Percentiles rank a stretch among this genome's conserved stretches.
These are phyloP conservation scores for Kalmanozyma brasiliensis DNA, from an alignment of 1,284 basidiomycete species.

Conservation along the genomic window DNA sequence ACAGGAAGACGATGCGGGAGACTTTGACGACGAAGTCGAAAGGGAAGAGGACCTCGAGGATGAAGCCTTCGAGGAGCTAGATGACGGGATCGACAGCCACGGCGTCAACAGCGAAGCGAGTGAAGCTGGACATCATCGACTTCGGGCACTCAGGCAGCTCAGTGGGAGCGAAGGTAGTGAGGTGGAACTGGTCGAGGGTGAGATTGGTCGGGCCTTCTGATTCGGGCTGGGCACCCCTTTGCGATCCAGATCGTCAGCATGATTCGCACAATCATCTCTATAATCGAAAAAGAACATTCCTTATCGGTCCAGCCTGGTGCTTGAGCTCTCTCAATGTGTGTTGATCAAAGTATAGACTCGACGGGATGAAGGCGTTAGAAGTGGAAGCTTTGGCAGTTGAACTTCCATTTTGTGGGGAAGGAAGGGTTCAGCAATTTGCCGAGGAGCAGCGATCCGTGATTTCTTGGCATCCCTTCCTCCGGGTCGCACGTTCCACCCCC, in stretches of 20 bases:
- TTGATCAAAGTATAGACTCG: too few species aligned
- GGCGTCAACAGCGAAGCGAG: constrained; percentile 14
- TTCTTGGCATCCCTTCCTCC: constrained; percentile 2
- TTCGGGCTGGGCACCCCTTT: too few species aligned
- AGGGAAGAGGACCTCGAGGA: constrained; percentile 9
- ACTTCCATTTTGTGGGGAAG: constrained; percentile 1
- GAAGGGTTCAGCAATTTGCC: too few species aligned
- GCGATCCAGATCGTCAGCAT: too few species aligned
- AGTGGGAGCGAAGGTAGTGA: constrained; percentile 6
- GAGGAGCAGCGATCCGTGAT: too few species aligned
- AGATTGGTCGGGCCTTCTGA: constrained; percentile 26
- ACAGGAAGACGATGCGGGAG: constrained; percentile 29
- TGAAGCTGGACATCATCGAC: constrained; percentile 4
- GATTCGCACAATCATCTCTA: too few species aligned
- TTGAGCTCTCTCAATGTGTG: too few species aligned
- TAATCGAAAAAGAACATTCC: too few species aligned
- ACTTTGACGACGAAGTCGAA: constrained; percentile 19
- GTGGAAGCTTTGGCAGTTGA: too few species aligned
- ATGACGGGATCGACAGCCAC: constrained; percentile 7
- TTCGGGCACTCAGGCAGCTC: neutral
- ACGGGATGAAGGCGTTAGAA: too few species aligned
- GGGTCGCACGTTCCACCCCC: too few species aligned
- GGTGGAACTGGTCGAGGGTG: neutral
- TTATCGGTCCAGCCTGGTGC: too few species aligned
- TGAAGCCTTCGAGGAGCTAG: constrained; percentile 13